These are phyloP conservation scores for Xanthoceras sorbifolium DNA, from an alignment of 345 rosid genomes.

Conservation along the genomic window DNA sequence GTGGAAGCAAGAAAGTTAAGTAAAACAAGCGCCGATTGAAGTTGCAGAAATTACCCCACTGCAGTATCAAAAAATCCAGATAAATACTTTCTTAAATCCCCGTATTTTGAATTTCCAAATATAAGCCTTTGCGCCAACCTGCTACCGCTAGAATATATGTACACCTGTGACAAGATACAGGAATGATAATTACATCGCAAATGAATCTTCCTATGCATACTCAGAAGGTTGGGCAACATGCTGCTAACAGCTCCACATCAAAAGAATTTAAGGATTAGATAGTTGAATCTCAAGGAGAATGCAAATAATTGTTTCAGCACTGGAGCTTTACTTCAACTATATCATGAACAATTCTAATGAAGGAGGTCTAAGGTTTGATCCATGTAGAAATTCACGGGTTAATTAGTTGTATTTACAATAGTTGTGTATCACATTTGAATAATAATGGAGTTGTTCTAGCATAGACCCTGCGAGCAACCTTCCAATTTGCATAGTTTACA, in stretches of 20 bases:
- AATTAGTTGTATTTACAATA: not conserved
- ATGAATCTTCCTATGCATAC: not conserved
- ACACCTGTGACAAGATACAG: constrained; percentile 50
- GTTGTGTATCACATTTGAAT: not conserved
- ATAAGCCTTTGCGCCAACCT: constrained; percentile 90
- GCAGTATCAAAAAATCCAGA: constrained; percentile 85
- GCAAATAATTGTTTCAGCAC: not conserved
- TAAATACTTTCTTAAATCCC: constrained; percentile 81
- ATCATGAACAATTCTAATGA: not conserved
- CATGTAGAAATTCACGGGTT: not conserved
- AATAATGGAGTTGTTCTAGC: not conserved
- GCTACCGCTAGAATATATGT: constrained; percentile 97
- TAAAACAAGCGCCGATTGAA: not conserved
- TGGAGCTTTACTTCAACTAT: not conserved
- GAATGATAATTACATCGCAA: not conserved
- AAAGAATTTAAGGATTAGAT: not conserved
- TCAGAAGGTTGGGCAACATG: not conserved
- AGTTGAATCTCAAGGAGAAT: not conserved
- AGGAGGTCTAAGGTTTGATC: not conserved
- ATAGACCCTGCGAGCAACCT: not conserved
- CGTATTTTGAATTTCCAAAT: constrained; percentile 80
- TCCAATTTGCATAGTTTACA: not conserved
- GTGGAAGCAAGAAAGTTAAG: not conserved
- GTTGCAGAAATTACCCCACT: constrained; percentile 59
- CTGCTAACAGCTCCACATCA: not conserved